phyloP scores from a whole-genome alignment of 2,329 filamentous ascomycete species.

The Penicillium sp. region DNA sequence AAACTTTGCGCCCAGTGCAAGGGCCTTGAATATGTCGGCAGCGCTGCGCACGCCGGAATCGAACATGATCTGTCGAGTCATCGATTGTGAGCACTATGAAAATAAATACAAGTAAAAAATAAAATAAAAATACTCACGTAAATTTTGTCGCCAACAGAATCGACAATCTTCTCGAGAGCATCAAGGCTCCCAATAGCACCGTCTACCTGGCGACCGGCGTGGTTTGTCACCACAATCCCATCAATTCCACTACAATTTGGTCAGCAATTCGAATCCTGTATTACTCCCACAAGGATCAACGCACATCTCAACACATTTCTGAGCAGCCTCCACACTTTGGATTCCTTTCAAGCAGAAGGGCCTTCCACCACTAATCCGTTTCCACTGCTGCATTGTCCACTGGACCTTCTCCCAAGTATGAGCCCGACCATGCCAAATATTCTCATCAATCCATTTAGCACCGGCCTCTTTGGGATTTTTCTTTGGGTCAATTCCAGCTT shows the following conservation, averaged over 20 bases:
- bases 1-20: conserved; percentile 65
- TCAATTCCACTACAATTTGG: conserved; percentile 36
- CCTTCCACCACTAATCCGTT: conserved; percentile 58
- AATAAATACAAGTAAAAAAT: not conserved
- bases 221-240: conserved; percentile 72
- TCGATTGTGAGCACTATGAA: not conserved
- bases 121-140: conserved; percentile 34
- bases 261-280: not conserved
- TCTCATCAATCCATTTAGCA: conserved; percentile 65
- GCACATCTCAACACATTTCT: conserved; percentile 11
- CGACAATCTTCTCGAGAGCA: conserved; percentile 62
- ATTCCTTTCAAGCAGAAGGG: conserved; percentile 71
- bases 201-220: conserved; percentile 70
- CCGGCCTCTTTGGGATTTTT: conserved; percentile 59
- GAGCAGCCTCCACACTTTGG: conserved; percentile 45
- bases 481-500: conserved; percentile 58
- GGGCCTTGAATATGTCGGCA: conserved; percentile 64
- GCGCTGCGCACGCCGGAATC: conserved; percentile 63
- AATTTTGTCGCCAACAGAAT: conserved; percentile 54
- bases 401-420: conserved; percentile 69
- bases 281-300: not conserved
- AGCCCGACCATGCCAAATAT: conserved; percentile 66
- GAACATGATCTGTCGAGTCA: conserved; percentile 53
- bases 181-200: conserved; percentile 64
- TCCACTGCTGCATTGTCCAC: conserved; percentile 66